These are phyloP conservation scores for Dendrobium huoshanense DNA, from an alignment of 106 monocot genomes.

Conservation along the genomic window DNA sequence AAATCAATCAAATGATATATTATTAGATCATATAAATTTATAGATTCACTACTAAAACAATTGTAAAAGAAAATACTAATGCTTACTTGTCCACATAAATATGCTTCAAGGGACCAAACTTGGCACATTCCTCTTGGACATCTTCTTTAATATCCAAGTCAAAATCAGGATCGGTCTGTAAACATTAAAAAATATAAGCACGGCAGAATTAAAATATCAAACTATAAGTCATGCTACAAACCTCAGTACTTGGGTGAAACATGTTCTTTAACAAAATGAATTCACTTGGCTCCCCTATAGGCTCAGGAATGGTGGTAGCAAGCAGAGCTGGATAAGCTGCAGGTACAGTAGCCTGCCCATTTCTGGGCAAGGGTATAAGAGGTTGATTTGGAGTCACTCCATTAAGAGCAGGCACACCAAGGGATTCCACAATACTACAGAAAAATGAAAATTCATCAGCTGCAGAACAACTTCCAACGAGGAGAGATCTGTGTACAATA, in stretches of 20 bases:
- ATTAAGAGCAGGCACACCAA: constrained; percentile 24
- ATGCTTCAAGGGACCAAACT: constrained; percentile 28
- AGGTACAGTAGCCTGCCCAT: constrained; percentile 14
- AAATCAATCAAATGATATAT: neutral
- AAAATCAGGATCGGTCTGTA: constrained; percentile 29
- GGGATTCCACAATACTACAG: constrained; percentile 22
- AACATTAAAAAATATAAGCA: constrained; percentile 5
- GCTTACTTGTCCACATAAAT: constrained; percentile 32
- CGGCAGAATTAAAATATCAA: neutral
- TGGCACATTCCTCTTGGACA: constrained; percentile 26
- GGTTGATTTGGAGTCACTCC: constrained; percentile 13
- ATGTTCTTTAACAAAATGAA: constrained; percentile 23
- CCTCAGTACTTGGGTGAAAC: constrained; percentile 29
- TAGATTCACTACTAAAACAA: neutral
- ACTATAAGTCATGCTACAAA: constrained; percentile 3
- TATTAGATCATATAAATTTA: neutral
- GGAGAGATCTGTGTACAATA: neutral
- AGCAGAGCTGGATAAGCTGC: constrained; percentile 10
- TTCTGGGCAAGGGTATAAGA: constrained; percentile 4
- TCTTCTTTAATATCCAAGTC: constrained; percentile 31
- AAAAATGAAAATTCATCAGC: constrained; percentile 2
- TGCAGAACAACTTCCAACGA: neutral
- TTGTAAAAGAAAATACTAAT: neutral
- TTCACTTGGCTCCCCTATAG: constrained; percentile 28
- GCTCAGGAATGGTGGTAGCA: constrained; percentile 6